These are phyloP conservation scores for Phycomyces nitens DNA, from an alignment of 192 early-diverging fungal species.

Conservation along the genomic window DNA sequence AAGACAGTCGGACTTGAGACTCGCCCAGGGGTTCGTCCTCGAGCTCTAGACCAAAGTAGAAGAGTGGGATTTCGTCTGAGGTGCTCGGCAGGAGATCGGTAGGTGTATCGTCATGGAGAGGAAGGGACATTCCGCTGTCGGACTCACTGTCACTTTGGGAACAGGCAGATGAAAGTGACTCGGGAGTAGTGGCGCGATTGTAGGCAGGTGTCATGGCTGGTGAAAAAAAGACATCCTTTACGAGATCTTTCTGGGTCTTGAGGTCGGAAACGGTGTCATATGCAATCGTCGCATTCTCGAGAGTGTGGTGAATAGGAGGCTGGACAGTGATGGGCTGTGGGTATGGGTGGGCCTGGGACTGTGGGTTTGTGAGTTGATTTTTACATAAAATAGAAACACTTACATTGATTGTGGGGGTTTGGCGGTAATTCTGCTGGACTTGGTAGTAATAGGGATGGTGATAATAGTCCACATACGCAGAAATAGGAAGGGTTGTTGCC, in stretches of 20 bases:
- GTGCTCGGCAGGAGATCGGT: neutral
- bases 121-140: neutral
- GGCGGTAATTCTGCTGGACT: slow-evolving; percentile 9
- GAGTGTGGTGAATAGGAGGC: slow-evolving; percentile 36
- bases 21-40: neutral
- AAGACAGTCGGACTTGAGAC: no score
- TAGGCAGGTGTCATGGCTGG: slow-evolving; percentile 21
- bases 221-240: slow-evolving; percentile 35
- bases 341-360: neutral
- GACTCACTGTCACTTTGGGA: slow-evolving; percentile 16
- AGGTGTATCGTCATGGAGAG: neutral
- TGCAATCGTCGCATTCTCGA: slow-evolving; percentile 35
- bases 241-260: slow-evolving; percentile 21
- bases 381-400: neutral
- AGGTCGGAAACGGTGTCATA: slow-evolving; percentile 27
- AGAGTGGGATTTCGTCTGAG: slow-evolving; percentile 3
- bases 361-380: slow-evolving; percentile 1
- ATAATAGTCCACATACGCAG: slow-evolving; percentile 14
- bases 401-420: neutral
- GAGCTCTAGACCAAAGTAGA: slow-evolving; percentile 13
- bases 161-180: neutral
- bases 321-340: neutral
- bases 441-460: slow-evolving; percentile 3
- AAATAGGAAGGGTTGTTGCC: slow-evolving; percentile 1
- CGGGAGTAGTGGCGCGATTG: neutral